Evolutionary conservation across 768 basidiomycete species (phyloP).

Genomic region (Mycena vitilis): DNA sequence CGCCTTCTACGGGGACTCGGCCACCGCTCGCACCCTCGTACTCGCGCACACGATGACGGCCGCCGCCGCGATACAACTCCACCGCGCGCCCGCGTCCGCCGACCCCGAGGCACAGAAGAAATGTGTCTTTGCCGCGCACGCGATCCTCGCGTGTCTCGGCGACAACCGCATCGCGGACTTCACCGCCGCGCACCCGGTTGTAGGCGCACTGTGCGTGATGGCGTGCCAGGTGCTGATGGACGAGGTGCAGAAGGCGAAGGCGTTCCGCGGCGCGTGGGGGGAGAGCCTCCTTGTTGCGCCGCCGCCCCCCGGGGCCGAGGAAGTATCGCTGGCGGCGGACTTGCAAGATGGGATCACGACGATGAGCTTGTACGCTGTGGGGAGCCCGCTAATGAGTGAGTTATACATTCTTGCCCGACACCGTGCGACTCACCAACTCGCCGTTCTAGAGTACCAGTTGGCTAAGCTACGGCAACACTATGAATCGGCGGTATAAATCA

Average conservation of each 20-base stretch:
- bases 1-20: neutral
- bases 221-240: constrained; percentile 21
- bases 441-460: constrained; percentile 16
- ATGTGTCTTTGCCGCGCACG: constrained; percentile 27
- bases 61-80: constrained; percentile 31
- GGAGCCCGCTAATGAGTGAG: constrained; percentile 13
- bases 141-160: constrained; percentile 14
- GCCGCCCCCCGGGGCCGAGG: constrained; percentile 12
- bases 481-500: neutral
- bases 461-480: constrained; percentile 16
- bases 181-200: constrained; percentile 25
- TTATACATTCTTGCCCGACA: neutral
- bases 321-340: neutral
- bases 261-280: constrained; percentile 11
- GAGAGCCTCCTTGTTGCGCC: neutral
- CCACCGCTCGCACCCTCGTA: constrained; percentile 13
- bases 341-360: constrained; percentile 5
- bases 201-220: constrained; percentile 12
- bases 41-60: constrained; percentile 32
- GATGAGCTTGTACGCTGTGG: constrained; percentile 16
- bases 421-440: no score
- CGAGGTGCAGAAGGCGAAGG: neutral
- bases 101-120: neutral
- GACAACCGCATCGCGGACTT: constrained; percentile 3
- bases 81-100: constrained; percentile 2